These are phyloP conservation scores for Akanthomyces dipterigenus DNA, from an alignment of 2,329 filamentous ascomycete species.

Conservation along the genomic window DNA sequence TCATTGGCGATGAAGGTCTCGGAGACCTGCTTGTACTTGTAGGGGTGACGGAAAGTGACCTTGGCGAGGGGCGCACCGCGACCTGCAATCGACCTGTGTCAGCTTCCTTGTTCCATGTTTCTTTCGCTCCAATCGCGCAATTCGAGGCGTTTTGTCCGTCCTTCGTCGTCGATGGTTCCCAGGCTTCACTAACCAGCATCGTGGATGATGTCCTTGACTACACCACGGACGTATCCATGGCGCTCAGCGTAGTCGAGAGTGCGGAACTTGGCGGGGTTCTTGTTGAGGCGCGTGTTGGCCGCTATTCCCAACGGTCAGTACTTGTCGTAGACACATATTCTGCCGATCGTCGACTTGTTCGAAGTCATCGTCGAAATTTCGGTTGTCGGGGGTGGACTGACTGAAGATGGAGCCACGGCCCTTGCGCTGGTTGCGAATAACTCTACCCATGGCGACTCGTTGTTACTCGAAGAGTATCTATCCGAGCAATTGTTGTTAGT, in stretches of 20 bases:
- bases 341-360: slow-evolving; percentile 13
- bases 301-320: slow-evolving; percentile 40
- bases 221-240: slow-evolving; percentile 95
- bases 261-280: slow-evolving; percentile 80
- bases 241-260: slow-evolving; percentile 93
- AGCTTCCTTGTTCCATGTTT: slow-evolving; percentile 19
- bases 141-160: slow-evolving; percentile 15
- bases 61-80: slow-evolving; percentile 96
- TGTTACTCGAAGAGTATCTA: slow-evolving; percentile 27
- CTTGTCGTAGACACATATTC: neutral
- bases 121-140: slow-evolving; percentile 5
- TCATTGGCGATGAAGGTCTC: slow-evolving; percentile 99
- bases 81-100: slow-evolving; percentile 27
- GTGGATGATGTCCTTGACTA: slow-evolving; percentile 99
- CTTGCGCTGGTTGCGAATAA: slow-evolving; percentile 62
- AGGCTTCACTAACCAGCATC: slow-evolving; percentile 64
- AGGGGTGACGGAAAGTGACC: slow-evolving; percentile 95
- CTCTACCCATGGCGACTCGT: slow-evolving; percentile 46
- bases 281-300: slow-evolving; percentile 86
- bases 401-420: slow-evolving; percentile 54
- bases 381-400: slow-evolving; percentile 26
- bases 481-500: slow-evolving; percentile 22
- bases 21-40: slow-evolving; percentile 94
- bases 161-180: neutral
- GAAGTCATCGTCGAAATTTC: slow-evolving; percentile 11